A percentile compares a stretch with the other conserved stretches of the same genome.
Evolutionary conservation across 441 rosid genomes (phyloP).

Genomic region (Croton laevigatus): DNA sequence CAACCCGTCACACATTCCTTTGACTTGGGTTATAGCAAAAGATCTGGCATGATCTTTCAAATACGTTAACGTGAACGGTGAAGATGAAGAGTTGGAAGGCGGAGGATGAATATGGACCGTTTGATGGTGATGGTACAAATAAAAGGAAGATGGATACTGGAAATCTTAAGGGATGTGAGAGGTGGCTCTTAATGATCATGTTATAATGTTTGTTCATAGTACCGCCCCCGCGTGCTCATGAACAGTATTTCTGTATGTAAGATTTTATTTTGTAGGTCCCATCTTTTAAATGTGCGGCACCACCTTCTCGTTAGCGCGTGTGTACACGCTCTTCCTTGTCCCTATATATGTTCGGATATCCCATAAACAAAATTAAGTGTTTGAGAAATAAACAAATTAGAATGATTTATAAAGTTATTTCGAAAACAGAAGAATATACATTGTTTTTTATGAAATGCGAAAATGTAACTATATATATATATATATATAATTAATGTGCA

Average conservation of each 20-base stretch:
- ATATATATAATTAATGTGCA: too few relatives aligned
- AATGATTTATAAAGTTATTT: too few relatives aligned
- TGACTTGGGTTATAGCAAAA: constrained; percentile 19
- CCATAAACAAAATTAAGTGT: not conserved
- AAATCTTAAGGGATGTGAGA: constrained; percentile 4
- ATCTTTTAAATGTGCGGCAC: constrained; percentile 4
- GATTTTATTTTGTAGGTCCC: constrained; percentile 32
- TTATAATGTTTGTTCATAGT: constrained; percentile 24
- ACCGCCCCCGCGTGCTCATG: constrained; percentile 38
- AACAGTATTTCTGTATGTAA: constrained; percentile 26
- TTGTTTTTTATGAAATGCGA: too few relatives aligned
- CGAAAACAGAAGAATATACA: too few relatives aligned
- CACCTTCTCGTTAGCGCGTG: constrained; percentile 13
- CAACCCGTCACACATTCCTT: constrained; percentile 2
- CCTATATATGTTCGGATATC: too few relatives aligned
- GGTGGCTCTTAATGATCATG: constrained; percentile 24
- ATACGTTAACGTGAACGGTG: constrained; percentile 2
- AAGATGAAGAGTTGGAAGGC: not conserved
- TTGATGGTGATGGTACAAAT: not conserved
- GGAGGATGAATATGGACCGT: not conserved
- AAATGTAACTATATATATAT: too few relatives aligned
- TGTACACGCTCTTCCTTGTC: not conserved
- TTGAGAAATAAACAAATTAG: not conserved
- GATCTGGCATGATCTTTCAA: constrained; percentile 22
- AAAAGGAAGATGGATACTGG: not conserved